Evolutionary conservation across 805 yeast genomes (phyloP).

Genomic region (Candida tammaniensis): DNA sequence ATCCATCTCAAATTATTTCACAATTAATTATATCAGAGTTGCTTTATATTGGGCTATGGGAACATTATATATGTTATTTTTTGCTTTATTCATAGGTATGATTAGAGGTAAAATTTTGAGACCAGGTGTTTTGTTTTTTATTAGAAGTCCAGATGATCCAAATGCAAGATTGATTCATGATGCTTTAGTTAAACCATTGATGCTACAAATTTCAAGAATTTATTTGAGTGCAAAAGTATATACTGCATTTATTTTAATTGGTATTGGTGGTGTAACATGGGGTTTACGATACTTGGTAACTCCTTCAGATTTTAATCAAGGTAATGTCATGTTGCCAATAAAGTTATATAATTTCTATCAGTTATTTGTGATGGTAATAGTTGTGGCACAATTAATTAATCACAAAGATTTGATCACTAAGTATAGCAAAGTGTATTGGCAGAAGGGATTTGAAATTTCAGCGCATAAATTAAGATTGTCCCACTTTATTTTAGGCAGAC

Average conservation of each 20-base stretch:
- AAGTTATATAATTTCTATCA: slow-evolving; percentile 12
- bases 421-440: slow-evolving; percentile 59
- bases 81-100: slow-evolving; percentile 87
- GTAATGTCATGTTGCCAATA: slow-evolving; percentile 27
- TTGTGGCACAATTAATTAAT: slow-evolving; percentile 3
- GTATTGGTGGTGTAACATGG: slow-evolving; percentile 70
- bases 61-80: slow-evolving; percentile 79
- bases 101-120: slow-evolving; percentile 69
- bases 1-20: slow-evolving; percentile 6
- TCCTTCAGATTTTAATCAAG: slow-evolving; percentile 9
- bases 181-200: slow-evolving; percentile 74
- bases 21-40: slow-evolving; percentile 16
- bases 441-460: slow-evolving; percentile 49
- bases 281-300: slow-evolving; percentile 28
- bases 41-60: slow-evolving; percentile 64
- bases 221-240: slow-evolving; percentile 72
- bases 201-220: slow-evolving; percentile 70
- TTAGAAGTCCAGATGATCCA: slow-evolving; percentile 93
- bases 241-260: slow-evolving; percentile 65
- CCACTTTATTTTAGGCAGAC: slow-evolving; percentile 70
- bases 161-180: slow-evolving; percentile 83
- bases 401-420: slow-evolving; percentile 16
- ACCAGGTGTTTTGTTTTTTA: slow-evolving; percentile 86
- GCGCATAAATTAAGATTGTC: slow-evolving; percentile 66
- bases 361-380: slow-evolving; percentile 5